Percentiles rank a stretch among this genome's conserved stretches.
Conservation (phyloP, 1,284 basidiomycete species). For the Erythrobasidium hasegawianum region DNA sequence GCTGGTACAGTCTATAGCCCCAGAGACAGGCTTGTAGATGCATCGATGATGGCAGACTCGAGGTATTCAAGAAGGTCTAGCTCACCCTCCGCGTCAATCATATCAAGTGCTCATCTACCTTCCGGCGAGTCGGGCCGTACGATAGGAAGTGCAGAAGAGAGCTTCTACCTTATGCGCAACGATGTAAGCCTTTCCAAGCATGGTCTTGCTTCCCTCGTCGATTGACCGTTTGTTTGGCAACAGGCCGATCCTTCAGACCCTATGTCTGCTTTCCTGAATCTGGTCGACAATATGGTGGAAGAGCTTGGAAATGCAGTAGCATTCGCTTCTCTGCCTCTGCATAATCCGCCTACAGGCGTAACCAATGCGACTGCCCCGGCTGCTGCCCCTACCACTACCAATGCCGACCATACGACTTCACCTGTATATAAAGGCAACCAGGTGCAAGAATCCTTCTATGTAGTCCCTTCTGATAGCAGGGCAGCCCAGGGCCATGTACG, state of each 20-base stretch:
- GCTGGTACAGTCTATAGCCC: not conserved
- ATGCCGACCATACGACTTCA: too few relatives aligned
- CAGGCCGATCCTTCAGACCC: slow-evolving; percentile 30
- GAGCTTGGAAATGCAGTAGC: slow-evolving; percentile 34
- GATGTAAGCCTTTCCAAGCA: too few relatives aligned
- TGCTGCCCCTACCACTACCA: too few relatives aligned
- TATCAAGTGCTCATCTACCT: not conserved
- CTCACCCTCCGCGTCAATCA: slow-evolving; percentile 17
- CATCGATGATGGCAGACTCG: slow-evolving; percentile 26
- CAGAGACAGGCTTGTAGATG: slow-evolving; percentile 21
- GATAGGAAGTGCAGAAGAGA: slow-evolving; percentile 27
- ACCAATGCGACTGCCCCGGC: too few relatives aligned
- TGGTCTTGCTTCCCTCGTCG: too few relatives aligned
- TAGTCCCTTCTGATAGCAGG: slow-evolving; percentile 17
- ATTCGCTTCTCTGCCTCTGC: slow-evolving; percentile 28
- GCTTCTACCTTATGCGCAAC: slow-evolving; percentile 31
- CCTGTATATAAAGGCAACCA: too few relatives aligned
- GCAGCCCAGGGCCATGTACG: not conserved
- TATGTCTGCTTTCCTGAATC: slow-evolving; percentile 23
- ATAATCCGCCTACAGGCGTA: not conserved
- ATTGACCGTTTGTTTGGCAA: too few relatives aligned
- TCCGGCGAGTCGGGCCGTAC: slow-evolving; percentile 27
- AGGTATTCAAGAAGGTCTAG: slow-evolving; percentile 29
- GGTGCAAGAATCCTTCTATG: slow-evolving; percentile 29
- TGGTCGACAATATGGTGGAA: slow-evolving; percentile 31